phyloP scores from a whole-genome alignment of 768 basidiomycete genomes.

The Sporobolomyces pararoseus region DNA sequence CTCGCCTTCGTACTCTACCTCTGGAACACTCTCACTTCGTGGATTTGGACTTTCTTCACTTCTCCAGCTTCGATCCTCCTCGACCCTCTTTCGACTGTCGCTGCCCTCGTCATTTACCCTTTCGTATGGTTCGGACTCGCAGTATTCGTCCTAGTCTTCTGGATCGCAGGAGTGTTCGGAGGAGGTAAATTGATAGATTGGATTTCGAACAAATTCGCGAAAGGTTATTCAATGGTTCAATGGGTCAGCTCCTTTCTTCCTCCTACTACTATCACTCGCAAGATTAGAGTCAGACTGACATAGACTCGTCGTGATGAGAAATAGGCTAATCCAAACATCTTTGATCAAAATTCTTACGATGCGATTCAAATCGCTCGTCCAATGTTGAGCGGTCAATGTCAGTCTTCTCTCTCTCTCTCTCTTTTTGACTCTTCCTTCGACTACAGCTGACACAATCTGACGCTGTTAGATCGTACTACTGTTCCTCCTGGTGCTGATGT shows the following conservation, averaged over 20 bases:
- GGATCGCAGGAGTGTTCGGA: background rate
- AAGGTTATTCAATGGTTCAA: slow-evolving; percentile 17
- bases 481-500: background rate
- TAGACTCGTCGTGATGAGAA: background rate
- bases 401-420: background rate
- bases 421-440: background rate
- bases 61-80: slow-evolving; percentile 24
- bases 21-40: background rate
- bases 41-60: slow-evolving; percentile 2
- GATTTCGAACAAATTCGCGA: slow-evolving; percentile 1
- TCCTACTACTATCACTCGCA: background rate
- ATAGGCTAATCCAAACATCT: slow-evolving; percentile 26
- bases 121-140: slow-evolving; percentile 13
- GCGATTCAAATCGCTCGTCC: slow-evolving; percentile 1
- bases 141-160: slow-evolving; percentile 2
- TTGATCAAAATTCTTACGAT: background rate
- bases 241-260: slow-evolving; percentile 13
- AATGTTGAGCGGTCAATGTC: slow-evolving; percentile 1
- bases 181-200: background rate
- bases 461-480: background rate
- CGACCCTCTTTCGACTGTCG: slow-evolving; percentile 20
- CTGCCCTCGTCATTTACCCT: slow-evolving; percentile 11
- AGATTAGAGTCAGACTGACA: background rate
- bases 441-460: too few species aligned
- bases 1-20: slow-evolving; percentile 10